Evolutionary conservation across 169 alveolate genomes (phyloP), one percentile per base, ranked within the genome.

Genomic region (Plasmodium reichenowi): DNA sequence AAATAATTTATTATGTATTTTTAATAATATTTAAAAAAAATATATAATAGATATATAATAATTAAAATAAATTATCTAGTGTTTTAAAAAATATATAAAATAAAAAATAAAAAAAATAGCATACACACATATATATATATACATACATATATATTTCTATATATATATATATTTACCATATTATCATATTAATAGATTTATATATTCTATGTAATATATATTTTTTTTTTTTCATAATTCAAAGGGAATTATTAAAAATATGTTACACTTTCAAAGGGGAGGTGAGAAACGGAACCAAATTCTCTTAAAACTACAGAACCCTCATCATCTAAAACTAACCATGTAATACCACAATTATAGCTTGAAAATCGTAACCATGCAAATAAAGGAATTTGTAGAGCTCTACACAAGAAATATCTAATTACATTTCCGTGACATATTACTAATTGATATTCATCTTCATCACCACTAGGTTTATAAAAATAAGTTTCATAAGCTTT

Each of bases 341-440:
- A 85, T 8, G 95, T 93, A 45, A 93, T 71, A 3, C 95, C 93
- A 73, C 93, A 93, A 59, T 93, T 93, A 59, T 75, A 80, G 52
- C 91, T 90, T 48, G 91, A 87, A 52, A 93, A 73, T 29, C 95
- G 72, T 13, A 93, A 59, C 95, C 95, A 93, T 5, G 94, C 93
- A 73, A 87, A 74, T 74, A 91, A 59, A 26, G 95, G 93, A 56
- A 86, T 63, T 63, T 93, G 95, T 24, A 93, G 83, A 26, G 94
- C 95, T 45, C 93, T 88, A 52, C 95, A 93, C 50, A 93, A 68
- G 83, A 93, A 85, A 15, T 88, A 93, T 29, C 93, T 78, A 47
- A 88, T 93, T 15, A 93, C 92, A 88, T 93, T 93, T 8, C 95
- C 95, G 58, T 88, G 93, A 32, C 93, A 93, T 17, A 88, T 93